phyloP scores from a whole-genome alignment of 768 basidiomycete genomes.

The Pleurotus tuoliensis region DNA sequence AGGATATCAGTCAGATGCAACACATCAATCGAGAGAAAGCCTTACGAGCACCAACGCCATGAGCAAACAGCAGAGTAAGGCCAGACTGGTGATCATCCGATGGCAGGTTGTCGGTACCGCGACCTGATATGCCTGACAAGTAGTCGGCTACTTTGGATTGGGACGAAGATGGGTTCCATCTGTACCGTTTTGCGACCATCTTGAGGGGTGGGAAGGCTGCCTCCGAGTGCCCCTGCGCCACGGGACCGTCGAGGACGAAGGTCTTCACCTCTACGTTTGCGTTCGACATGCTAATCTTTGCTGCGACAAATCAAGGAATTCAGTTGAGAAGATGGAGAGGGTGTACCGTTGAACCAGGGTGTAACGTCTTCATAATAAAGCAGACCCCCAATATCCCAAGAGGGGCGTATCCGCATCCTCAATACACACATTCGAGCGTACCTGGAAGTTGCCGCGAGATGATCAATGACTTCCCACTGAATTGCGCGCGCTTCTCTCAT shows the following conservation, averaged over 20 bases:
- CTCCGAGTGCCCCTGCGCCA: background rate
- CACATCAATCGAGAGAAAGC: background rate
- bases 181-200: background rate
- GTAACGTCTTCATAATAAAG: too few relatives aligned
- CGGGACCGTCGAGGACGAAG: background rate
- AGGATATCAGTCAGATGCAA: background rate
- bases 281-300: too few relatives aligned
- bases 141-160: background rate
- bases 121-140: background rate
- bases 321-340: too few relatives aligned
- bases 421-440: too few relatives aligned
- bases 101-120: background rate
- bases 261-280: background rate
- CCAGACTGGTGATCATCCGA: background rate
- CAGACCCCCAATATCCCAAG: too few relatives aligned
- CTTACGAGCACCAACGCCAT: conserved; percentile 4
- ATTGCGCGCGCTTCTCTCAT: too few relatives aligned
- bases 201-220: background rate
- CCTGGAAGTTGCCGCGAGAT: too few relatives aligned
- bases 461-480: too few relatives aligned
- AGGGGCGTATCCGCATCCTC: too few relatives aligned
- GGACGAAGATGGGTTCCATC: background rate
- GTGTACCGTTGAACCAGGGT: too few relatives aligned
- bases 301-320: too few relatives aligned
- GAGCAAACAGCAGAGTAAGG: background rate